phyloP scores from a whole-genome alignment of 441 rosid genomes.

The Populus hybrid region DNA sequence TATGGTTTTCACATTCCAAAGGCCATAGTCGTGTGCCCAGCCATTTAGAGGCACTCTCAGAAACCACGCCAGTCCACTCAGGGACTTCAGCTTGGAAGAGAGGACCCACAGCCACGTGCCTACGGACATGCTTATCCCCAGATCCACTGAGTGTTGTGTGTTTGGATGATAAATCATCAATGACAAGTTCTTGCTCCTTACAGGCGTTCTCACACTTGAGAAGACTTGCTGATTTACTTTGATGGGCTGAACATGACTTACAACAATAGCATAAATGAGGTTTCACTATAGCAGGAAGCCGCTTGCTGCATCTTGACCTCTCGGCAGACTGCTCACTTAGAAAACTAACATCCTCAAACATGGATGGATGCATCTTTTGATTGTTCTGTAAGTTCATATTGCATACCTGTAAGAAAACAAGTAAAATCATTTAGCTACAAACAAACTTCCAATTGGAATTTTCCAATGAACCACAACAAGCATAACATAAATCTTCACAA shows the following conservation, averaged over 20 bases:
- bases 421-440: neutral
- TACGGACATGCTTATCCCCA: conserved; percentile 26
- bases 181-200: conserved; percentile 18
- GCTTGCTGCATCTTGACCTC: conserved; percentile 40
- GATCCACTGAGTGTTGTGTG: conserved; percentile 7
- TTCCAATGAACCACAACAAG: neutral
- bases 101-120: conserved; percentile 47
- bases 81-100: conserved; percentile 73
- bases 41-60: conserved; percentile 73
- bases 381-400: conserved; percentile 47
- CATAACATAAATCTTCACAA: neutral
- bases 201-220: conserved; percentile 23
- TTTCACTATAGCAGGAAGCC: conserved; percentile 25
- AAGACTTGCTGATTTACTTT: conserved; percentile 19
- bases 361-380: conserved; percentile 68
- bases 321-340: conserved; percentile 52
- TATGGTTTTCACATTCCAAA: conserved; percentile 30
- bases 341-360: conserved; percentile 60
- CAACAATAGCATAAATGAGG: conserved; percentile 31
- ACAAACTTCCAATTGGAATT: neutral
- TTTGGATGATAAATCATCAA: conserved; percentile 18
- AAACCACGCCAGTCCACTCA: conserved; percentile 50
- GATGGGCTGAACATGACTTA: conserved; percentile 30
- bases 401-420: conserved; percentile 12
- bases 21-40: conserved; percentile 75